Evolutionary conservation across 2,329 filamentous ascomycete genomes (phyloP).

Genomic region (Fusarium oxysporum): DNA sequence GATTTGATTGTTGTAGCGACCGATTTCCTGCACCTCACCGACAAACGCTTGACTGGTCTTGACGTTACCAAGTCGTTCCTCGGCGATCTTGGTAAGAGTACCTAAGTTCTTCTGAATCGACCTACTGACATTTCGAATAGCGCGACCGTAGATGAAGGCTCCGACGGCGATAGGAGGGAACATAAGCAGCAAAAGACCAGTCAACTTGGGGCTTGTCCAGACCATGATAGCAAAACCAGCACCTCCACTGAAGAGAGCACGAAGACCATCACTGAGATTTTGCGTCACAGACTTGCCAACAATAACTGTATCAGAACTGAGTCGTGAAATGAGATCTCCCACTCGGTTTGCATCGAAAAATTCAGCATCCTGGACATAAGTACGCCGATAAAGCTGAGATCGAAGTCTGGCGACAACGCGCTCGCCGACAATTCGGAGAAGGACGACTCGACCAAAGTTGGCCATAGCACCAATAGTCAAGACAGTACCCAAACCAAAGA

Average conservation of each 20-base stretch:
- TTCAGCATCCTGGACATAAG: constrained; percentile 96
- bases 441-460: constrained; percentile 94
- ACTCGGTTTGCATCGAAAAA: constrained; percentile 99
- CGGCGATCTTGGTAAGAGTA: constrained; percentile 94
- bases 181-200: constrained; percentile 85
- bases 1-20: constrained; percentile 91
- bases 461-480: constrained; percentile 86
- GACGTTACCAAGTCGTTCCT: constrained; percentile 97
- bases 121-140: constrained; percentile 88
- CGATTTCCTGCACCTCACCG: constrained; percentile 89
- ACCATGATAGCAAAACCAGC: constrained; percentile 94
- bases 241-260: constrained; percentile 87
- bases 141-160: constrained; percentile 90
- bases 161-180: constrained; percentile 91
- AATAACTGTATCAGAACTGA: constrained; percentile 96
- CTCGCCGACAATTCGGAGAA: constrained; percentile 94
- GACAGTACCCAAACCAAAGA: constrained; percentile 79
- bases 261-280: constrained; percentile 95
- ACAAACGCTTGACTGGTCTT: constrained; percentile 97
- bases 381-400: constrained; percentile 89
- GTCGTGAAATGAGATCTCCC: constrained; percentile 93
- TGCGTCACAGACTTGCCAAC: constrained; percentile 99
- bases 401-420: constrained; percentile 91
- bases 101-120: constrained; percentile 95
- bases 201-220: constrained; percentile 93